Base-by-base conservation (phyloP, 2,329 filamentous ascomycete genomes). In the Stagonosporopsis cucurbitacearum region DNA sequence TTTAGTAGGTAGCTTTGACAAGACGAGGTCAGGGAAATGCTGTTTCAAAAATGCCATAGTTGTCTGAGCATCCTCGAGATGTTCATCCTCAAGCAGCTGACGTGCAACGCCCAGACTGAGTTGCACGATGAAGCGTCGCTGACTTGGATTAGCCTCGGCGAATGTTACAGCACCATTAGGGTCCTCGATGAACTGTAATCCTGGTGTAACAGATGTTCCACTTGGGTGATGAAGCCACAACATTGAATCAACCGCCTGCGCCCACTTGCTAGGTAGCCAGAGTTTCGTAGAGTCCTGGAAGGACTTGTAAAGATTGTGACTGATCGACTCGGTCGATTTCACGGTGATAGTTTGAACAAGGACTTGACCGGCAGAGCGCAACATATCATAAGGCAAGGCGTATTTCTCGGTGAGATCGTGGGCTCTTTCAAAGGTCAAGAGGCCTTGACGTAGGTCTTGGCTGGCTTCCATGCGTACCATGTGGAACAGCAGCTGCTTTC, bases 211-310 rank as follows among this genome's bases (percentile, higher is more conserved):
- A 19, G 54, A 66, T 6, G 55, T 57, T 6, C 57, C 30, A 5
- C 60, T 62, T 15, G 73, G 73, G 44, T 74, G 70, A 40, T 71
- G 64, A 7, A 75, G 56, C 55, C 62, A 70, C 11, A 75, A 54
- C 54, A 72, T 67, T 0, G 69, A 50, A 26, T 69, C 54, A 5
- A 71, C 65, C 5, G 62, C 62, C 33, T 42, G 53, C n/a, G 57
- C 57, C 66, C 64, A 69, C 11, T 25, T 42, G 4, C 37, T 22
- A 6, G 63, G 58, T n/a, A 64, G 47, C 73, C 72, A 74, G 7
- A 42, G 50, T 13, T 47, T 57, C 7, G 51, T 54, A 7, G 65
- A 68, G 6, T 55, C 19, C 6, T 66, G 41, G 48, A 75, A 75
- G 15, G 54, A 33, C 5, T 70, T 55, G 45, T 72, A 75, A 2